These are phyloP conservation scores for Colletotrichum tropicicola DNA, from an alignment of 2,329 filamentous ascomycete genomes.

Conservation along the genomic window DNA sequence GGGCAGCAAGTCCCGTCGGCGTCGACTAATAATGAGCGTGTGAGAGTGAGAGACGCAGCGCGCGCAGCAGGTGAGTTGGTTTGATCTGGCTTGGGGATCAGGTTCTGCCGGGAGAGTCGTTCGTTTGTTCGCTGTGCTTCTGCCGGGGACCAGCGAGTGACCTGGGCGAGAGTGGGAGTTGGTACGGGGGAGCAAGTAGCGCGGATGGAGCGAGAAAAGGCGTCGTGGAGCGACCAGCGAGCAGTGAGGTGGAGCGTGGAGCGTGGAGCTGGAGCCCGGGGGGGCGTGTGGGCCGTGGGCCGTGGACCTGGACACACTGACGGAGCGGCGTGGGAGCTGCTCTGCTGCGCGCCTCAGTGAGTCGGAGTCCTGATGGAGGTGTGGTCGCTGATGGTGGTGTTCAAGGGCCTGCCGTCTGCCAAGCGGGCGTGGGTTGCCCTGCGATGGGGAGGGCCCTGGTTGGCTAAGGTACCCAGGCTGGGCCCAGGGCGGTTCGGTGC, in stretches of 20 bases:
- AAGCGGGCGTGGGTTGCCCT: not conserved
- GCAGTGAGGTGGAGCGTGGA: too few relatives aligned
- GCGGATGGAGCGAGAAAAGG: too few relatives aligned
- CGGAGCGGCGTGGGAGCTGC: too few relatives aligned
- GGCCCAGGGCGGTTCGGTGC: not conserved
- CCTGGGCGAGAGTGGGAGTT: not conserved
- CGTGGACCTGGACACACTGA: too few relatives aligned
- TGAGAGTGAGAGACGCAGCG: not conserved
- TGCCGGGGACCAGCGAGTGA: not conserved
- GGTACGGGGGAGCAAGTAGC: too few relatives aligned
- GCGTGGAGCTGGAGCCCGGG: too few relatives aligned
- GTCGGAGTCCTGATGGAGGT: too few relatives aligned
- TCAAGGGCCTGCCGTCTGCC: not conserved
- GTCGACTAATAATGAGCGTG: slow-evolving; percentile 9
- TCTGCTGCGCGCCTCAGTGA: too few relatives aligned
- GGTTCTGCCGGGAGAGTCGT: not conserved
- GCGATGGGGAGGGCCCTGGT: not conserved
- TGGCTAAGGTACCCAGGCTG: not conserved
- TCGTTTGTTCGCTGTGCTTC: too few relatives aligned
- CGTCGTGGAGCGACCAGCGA: too few relatives aligned
- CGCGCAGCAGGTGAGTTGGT: not conserved
- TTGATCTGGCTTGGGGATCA: not conserved
- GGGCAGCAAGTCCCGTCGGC: not conserved
- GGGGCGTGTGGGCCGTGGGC: too few relatives aligned
- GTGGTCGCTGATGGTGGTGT: not conserved